phyloP scores from a whole-genome alignment of 345 rosid species.

The Hibiscus mutabilis region DNA sequence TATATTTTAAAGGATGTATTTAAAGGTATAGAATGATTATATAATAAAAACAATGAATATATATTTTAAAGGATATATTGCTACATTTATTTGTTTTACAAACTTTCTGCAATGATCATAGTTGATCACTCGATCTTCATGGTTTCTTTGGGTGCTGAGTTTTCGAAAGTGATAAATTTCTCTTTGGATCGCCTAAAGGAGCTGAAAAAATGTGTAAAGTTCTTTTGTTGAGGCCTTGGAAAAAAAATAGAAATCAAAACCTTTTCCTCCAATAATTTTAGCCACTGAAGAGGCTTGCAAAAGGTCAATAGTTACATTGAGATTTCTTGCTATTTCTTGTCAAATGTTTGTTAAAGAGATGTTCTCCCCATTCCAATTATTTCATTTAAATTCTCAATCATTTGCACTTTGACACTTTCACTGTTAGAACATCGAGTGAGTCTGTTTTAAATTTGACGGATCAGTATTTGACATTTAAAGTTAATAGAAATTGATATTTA shows the following conservation, averaged over 20 bases:
- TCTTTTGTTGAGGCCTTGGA: neutral
- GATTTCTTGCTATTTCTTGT: neutral
- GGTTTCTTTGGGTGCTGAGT: neutral
- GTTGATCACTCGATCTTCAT: neutral
- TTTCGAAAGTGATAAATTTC: neutral
- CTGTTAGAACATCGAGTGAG: neutral
- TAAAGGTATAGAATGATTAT: no score
- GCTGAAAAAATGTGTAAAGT: neutral
- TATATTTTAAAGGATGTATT: no score
- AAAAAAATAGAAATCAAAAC: neutral
- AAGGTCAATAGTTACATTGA: neutral
- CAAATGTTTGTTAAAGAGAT: neutral
- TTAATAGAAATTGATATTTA: neutral
- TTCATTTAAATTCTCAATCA: neutral
- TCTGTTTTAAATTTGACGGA: neutral
- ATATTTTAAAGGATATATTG: neutral
- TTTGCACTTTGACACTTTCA: neutral
- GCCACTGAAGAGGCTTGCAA: slow-evolving; percentile 4
- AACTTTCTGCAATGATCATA: neutral
- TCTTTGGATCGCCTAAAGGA: neutral
- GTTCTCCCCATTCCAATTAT: neutral
- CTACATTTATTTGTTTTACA: neutral
- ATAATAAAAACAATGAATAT: no score
- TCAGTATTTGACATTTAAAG: neutral
- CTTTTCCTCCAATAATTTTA: neutral